Percentiles rank a stretch among this genome's conserved stretches.
Evolutionary conservation across 139 green algal genomes (phyloP).

Genomic region (Chlorella sorokiniana): DNA sequence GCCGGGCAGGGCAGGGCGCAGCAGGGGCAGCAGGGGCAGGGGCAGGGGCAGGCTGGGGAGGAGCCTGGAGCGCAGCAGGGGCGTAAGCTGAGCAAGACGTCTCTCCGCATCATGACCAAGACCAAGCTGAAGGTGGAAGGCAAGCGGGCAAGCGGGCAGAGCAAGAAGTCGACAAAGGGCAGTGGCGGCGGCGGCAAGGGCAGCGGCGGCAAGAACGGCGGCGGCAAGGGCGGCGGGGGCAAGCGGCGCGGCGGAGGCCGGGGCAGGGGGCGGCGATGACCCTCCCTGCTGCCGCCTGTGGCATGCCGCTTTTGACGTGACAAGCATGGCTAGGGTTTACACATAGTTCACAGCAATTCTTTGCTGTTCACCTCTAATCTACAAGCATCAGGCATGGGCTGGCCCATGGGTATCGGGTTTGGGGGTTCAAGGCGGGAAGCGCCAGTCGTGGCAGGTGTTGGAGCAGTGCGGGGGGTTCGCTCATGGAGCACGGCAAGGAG

Average conservation of each 20-base stretch:
- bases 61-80: neutral
- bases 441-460: too few species aligned
- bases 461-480: too few species aligned
- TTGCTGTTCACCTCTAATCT: too few species aligned
- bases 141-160: neutral
- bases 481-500: too few species aligned
- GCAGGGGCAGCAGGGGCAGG: conserved; percentile 5
- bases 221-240: conserved; percentile 10
- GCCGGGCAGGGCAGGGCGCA: neutral
- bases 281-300: neutral
- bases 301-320: neutral
- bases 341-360: too few species aligned
- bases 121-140: conserved; percentile 40
- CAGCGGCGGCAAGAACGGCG: neutral
- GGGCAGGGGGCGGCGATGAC: neutral
- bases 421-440: too few species aligned
- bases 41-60: neutral
- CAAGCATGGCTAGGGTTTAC: neutral
- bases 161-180: neutral
- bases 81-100: conserved; percentile 42
- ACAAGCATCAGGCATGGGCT: too few species aligned
- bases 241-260: conserved; percentile 1
- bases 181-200: neutral
- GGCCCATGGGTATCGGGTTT: too few species aligned
- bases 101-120: conserved; percentile 37